Percentiles rank a stretch among this genome's conserved stretches.
Evolutionary conservation across 768 basidiomycete genomes (phyloP).

Genomic region (Lactarius psammicola): DNA sequence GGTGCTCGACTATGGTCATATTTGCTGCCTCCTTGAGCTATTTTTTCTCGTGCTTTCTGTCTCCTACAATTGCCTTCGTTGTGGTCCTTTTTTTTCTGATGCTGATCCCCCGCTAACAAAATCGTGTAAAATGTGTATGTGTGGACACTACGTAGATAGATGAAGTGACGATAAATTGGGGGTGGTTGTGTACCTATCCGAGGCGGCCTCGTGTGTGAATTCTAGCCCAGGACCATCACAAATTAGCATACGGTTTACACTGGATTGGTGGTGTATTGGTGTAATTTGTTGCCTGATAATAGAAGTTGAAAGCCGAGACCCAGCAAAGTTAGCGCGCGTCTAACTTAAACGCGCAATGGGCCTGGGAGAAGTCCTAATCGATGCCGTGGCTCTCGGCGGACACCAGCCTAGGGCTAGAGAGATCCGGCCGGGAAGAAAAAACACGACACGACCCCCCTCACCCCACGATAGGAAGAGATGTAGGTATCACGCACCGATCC

Average conservation of each 20-base stretch:
- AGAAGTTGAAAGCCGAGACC: background rate
- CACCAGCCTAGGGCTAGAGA: background rate
- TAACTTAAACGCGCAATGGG: background rate
- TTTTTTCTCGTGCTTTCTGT: background rate
- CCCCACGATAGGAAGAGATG: background rate
- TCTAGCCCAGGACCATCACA: slow-evolving; percentile 20
- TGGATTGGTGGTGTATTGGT: slow-evolving; percentile 12
- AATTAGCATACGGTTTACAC: slow-evolving; percentile 9
- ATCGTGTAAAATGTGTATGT: slow-evolving; percentile 12
- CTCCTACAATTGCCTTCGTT: background rate
- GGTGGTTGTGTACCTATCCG: slow-evolving; percentile 4
- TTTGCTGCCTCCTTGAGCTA: slow-evolving; percentile 9
- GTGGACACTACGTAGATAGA: slow-evolving; percentile 5
- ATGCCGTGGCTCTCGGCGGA: background rate
- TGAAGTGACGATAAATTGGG: slow-evolving; percentile 16
- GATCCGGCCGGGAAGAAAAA: slow-evolving; percentile 18
- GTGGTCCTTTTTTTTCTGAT: slow-evolving; percentile 17
- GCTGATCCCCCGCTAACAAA: slow-evolving; percentile 15
- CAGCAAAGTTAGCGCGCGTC: slow-evolving; percentile 12
- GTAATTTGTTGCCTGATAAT: slow-evolving; percentile 11
- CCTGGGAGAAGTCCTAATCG: background rate
- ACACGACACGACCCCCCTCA: background rate
- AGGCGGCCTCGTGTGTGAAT: slow-evolving; percentile 13
- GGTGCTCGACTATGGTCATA: slow-evolving; percentile 20
- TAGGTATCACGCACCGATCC: background rate